phyloP scores from a whole-genome alignment of 371 early-diverging fungal genomes.

The Conidiobolus incongruus region DNA sequence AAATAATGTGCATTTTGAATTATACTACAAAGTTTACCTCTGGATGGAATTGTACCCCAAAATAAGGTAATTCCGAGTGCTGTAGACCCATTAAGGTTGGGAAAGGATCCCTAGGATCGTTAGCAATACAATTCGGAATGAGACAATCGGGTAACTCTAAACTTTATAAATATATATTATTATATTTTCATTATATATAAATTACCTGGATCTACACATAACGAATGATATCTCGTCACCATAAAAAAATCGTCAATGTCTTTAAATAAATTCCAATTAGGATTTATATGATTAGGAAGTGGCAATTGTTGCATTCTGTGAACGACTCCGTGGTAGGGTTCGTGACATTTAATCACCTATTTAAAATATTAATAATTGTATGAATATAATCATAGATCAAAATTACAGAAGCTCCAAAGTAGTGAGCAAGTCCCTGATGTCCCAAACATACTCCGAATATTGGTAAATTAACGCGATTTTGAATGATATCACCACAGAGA shows the following conservation, averaged over 20 bases:
- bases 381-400: not conserved
- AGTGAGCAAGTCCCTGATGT: conserved; percentile 75
- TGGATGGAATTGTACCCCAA: conserved; percentile 93
- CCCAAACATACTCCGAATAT: conserved; percentile 96
- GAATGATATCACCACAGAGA: conserved; percentile 38
- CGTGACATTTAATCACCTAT: conserved; percentile 32
- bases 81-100: conserved; percentile 59
- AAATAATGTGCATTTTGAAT: not conserved
- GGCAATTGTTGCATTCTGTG: conserved; percentile 25
- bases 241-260: conserved; percentile 34
- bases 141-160: conserved; percentile 26
- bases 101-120: conserved; percentile 15
- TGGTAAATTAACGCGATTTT: conserved; percentile 28
- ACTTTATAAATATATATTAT: not conserved
- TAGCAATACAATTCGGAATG: conserved; percentile 27
- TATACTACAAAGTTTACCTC: conserved; percentile 19
- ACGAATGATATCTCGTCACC: conserved; percentile 81
- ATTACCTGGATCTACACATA: conserved; percentile 36
- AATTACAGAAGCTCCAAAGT: conserved; percentile 52
- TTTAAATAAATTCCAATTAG: conserved; percentile 18
- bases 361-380: not conserved
- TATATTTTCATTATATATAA: too few relatives aligned
- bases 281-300: not conserved
- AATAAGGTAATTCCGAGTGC: conserved; percentile 43
- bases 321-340: conserved; percentile 71